phyloP scores from a whole-genome alignment of 2,329 filamentous ascomycete species.

The Talaromyces sp. region DNA sequence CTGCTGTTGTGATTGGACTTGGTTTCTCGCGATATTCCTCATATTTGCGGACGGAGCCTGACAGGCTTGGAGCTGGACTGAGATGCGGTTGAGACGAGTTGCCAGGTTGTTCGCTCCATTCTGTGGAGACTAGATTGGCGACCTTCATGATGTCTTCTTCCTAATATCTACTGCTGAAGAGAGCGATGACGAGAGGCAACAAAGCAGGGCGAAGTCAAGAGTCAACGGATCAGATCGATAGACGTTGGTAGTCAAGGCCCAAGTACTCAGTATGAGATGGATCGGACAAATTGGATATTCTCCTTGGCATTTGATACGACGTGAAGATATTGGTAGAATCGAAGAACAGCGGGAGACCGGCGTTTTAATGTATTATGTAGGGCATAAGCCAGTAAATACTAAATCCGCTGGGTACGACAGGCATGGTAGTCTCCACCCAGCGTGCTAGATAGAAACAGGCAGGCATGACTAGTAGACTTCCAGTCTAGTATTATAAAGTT shows the following conservation, averaged over 20 bases:
- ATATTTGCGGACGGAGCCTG: slow-evolving; percentile 18
- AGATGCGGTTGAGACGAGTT: slow-evolving; percentile 4
- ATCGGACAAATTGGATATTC: background rate
- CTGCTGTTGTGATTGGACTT: slow-evolving; percentile 7
- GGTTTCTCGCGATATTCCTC: slow-evolving; percentile 20
- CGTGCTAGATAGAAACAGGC: background rate
- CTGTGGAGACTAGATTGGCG: slow-evolving; percentile 13
- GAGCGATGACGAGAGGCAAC: background rate
- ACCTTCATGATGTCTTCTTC: slow-evolving; percentile 13
- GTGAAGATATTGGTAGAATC: background rate
- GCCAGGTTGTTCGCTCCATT: slow-evolving; percentile 8
- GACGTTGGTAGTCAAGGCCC: background rate
- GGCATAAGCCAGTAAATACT: background rate
- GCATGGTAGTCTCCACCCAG: background rate
- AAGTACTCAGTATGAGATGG: background rate
- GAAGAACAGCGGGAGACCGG: background rate
- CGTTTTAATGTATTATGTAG: slow-evolving; percentile 5
- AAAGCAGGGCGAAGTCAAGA: too few species aligned
- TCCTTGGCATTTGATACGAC: background rate
- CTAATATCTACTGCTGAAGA: background rate
- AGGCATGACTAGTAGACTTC: slow-evolving; percentile 11
- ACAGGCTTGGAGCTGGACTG: slow-evolving; percentile 8
- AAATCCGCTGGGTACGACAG: background rate
- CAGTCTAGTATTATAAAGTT: slow-evolving; percentile 6
- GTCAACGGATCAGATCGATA: background rate